phyloP scores from a whole-genome alignment of 495 filamentous ascomycete species.

The Pseudotulostoma volvatum region DNA sequence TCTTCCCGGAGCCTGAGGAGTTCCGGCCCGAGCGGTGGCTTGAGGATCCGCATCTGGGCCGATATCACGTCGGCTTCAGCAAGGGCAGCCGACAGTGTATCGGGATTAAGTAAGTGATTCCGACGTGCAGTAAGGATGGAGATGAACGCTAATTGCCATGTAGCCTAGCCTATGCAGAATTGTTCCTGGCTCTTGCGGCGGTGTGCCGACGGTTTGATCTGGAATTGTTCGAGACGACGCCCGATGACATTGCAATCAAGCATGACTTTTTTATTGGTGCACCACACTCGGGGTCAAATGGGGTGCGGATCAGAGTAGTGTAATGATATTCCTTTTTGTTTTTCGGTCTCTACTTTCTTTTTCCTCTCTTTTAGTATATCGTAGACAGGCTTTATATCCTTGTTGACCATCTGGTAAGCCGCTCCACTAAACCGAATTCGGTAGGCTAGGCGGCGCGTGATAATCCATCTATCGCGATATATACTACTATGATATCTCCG shows the following conservation, averaged over 20 bases:
- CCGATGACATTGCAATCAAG: slow-evolving; percentile 16
- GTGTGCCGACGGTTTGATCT: slow-evolving; percentile 17
- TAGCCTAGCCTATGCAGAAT: slow-evolving; percentile 22
- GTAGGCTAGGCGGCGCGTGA: no score
- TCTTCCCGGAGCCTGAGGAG: slow-evolving; percentile 24
- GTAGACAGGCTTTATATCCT: no score
- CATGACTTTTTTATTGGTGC: no score
- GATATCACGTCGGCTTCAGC: slow-evolving; percentile 14
- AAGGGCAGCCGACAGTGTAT: slow-evolving; percentile 14
- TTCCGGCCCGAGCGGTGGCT: slow-evolving; percentile 33
- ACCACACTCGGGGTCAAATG: no score
- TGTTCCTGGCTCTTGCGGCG: slow-evolving; percentile 14
- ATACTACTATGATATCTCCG: no score
- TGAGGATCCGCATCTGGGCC: slow-evolving; percentile 5
- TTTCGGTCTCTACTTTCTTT: no score
- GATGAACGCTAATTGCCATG: background rate
- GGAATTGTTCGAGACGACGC: slow-evolving; percentile 21
- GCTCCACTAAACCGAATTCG: no score
- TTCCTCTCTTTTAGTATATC: no score
- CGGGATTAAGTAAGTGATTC: slow-evolving; percentile 15
- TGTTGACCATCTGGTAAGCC: no score
- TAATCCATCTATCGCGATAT: no score
- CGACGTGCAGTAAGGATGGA: background rate
- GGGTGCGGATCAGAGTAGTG: no score
- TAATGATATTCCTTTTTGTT: no score